These are phyloP conservation scores for Zygoascus biomembranicola DNA, from an alignment of 805 yeast genomes.

Conservation along the genomic window DNA sequence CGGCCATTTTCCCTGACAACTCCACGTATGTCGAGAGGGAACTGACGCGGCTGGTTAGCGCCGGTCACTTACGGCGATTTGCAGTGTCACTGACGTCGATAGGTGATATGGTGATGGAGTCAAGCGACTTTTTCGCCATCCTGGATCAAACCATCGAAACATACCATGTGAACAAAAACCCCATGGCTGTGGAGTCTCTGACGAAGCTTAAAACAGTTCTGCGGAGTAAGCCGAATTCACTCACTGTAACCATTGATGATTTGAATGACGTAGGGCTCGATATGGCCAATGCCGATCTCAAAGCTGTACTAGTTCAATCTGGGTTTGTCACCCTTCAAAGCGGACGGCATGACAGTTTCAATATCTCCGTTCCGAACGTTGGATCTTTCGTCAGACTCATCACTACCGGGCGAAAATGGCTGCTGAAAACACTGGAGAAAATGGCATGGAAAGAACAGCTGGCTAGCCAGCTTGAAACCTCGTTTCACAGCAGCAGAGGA, in stretches of 20 bases:
- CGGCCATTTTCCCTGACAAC: constrained; percentile 28
- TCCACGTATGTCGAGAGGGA: constrained; percentile 32
- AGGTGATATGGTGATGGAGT: constrained; percentile 27
- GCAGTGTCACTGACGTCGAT: constrained; percentile 23
- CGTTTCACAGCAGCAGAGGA: constrained; percentile 22
- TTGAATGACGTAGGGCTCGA: constrained; percentile 16
- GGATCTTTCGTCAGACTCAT: constrained; percentile 31
- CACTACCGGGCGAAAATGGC: constrained; percentile 28
- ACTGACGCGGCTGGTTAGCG: constrained; percentile 16
- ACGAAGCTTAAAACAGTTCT: constrained; percentile 19
- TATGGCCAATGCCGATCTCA: constrained; percentile 4
- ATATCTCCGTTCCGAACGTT: constrained; percentile 29
- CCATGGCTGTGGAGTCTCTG: neutral
- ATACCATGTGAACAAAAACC: neutral
- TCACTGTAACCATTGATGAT: constrained; percentile 21
- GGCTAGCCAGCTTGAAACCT: constrained; percentile 26
- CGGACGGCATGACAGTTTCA: constrained; percentile 24
- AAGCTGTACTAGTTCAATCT: constrained; percentile 16
- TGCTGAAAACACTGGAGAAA: constrained; percentile 24
- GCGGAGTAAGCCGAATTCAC: constrained; percentile 21
- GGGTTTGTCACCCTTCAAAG: constrained; percentile 32
- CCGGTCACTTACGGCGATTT: constrained; percentile 23
- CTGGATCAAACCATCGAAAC: constrained; percentile 5
- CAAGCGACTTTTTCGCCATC: constrained; percentile 14
- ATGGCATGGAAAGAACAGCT: constrained; percentile 31